Percentiles rank a stretch among this genome's conserved stretches.
phyloP scores from a whole-genome alignment of 192 early-diverging fungal species.

The Pilaira anomala region DNA sequence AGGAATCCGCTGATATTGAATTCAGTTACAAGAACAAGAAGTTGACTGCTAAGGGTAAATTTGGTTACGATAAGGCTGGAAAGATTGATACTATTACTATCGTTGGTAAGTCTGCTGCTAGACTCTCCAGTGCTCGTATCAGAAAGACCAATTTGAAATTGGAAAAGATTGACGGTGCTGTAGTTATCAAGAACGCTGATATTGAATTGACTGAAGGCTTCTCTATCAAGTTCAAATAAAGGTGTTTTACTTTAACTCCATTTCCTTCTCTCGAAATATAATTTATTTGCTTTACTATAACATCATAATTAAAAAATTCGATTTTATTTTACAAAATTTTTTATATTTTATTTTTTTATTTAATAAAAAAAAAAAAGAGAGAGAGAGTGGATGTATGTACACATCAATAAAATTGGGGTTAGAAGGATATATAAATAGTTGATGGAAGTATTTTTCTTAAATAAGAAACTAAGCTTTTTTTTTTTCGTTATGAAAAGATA shows the following conservation, averaged over 20 bases:
- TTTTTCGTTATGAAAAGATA: too few relatives aligned
- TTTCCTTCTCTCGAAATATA: too few relatives aligned
- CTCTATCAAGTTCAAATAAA: too few relatives aligned
- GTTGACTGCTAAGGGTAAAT: conserved; percentile 21
- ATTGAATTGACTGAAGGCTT: too few relatives aligned
- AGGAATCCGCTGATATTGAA: conserved; percentile 20
- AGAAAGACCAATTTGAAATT: too few relatives aligned
- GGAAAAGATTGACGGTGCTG: too few relatives aligned
- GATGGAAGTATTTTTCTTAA: background rate
- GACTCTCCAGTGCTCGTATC: too few relatives aligned
- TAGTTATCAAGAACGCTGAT: too few relatives aligned
- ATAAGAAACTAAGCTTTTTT: background rate
- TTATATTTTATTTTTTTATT: background rate
- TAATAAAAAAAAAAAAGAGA: background rate
- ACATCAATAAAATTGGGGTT: background rate
- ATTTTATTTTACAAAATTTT: background rate
- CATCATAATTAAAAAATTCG: background rate
- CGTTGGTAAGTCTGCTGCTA: background rate
- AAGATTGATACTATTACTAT: conserved; percentile 1
- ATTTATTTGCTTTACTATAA: background rate
- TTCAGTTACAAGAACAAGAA: conserved; percentile 16
- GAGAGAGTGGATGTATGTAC: background rate
- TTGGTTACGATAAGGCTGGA: conserved; percentile 23
- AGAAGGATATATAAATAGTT: background rate
- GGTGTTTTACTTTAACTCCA: too few relatives aligned